phyloP scores from a whole-genome alignment of 2,329 filamentous ascomycete genomes.

The Colletotrichum costaricense region DNA sequence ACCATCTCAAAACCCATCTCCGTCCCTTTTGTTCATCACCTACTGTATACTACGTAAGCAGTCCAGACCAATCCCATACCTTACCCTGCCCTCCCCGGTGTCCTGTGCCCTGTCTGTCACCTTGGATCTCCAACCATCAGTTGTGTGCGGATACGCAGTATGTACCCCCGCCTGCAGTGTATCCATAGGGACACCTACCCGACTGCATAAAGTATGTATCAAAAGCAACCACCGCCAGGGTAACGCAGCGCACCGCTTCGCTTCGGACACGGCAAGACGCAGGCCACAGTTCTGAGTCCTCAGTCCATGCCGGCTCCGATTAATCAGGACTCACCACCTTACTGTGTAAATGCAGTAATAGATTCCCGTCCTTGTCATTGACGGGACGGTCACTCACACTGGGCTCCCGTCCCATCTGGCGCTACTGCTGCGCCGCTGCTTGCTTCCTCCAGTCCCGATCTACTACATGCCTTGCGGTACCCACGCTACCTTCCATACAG shows the following conservation, averaged over 20 bases:
- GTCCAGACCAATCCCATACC: background rate
- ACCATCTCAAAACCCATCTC: background rate
- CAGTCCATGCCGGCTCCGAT: background rate
- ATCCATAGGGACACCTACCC: background rate
- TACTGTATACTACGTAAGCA: background rate
- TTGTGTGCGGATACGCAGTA: too few species aligned
- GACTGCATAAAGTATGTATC: background rate
- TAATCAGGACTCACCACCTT: background rate
- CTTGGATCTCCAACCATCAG: background rate
- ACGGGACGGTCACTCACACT: background rate
- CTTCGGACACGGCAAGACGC: background rate
- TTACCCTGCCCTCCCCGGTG: background rate
- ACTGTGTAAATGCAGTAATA: too few species aligned
- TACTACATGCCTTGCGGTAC: too few species aligned
- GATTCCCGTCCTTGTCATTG: background rate
- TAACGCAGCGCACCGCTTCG: background rate
- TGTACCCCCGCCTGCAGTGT: too few species aligned
- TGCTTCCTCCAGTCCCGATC: background rate
- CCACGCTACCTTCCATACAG: too few species aligned
- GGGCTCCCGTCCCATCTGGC: conserved; percentile 4
- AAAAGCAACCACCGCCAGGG: background rate
- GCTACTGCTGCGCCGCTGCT: conserved; percentile 14
- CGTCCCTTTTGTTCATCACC: background rate
- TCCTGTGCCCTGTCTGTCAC: background rate
- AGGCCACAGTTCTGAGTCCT: background rate